Conservation (phyloP, 192 early-diverging fungal species). For the Obelidium mucronatum region DNA sequence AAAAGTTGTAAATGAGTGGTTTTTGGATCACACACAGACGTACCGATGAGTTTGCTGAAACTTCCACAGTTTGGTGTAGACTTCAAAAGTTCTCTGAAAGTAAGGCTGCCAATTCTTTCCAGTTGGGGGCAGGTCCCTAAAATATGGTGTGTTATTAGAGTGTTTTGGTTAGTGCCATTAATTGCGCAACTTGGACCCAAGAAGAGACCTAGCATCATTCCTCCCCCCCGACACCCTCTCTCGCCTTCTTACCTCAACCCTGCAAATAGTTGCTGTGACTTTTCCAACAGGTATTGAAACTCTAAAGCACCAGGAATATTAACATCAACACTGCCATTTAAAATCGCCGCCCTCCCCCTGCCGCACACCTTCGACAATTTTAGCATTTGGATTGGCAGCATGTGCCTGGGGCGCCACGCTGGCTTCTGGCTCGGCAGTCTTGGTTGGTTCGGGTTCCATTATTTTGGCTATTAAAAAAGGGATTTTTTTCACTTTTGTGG, state of each 20-base stretch:
- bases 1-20: not conserved
- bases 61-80: conserved; percentile 97
- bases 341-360: too few relatives aligned
- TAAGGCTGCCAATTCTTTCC: conserved; percentile 88
- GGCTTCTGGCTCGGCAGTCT: not conserved
- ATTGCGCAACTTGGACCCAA: too few relatives aligned
- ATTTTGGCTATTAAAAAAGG: not conserved
- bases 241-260: conserved; percentile 73
- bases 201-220: too few relatives aligned
- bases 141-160: not conserved
- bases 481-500: too few relatives aligned
- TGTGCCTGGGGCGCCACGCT: not conserved
- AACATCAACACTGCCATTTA: too few relatives aligned
- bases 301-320: conserved; percentile 52
- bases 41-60: conserved; percentile 93
- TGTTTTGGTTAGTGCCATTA: too few relatives aligned
- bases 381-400: conserved; percentile 28
- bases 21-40: conserved; percentile 6
- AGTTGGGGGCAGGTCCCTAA: conserved; percentile 86
- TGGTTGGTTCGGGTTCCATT: conserved; percentile 1
- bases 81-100: conserved; percentile 97
- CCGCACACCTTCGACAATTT: conserved; percentile 39
- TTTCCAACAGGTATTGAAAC: conserved; percentile 95
- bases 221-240: not conserved
- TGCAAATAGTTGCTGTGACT: conserved; percentile 95